Conservation (phyloP, 208 protist genomes). For the Crithidia brevicula region DNA sequence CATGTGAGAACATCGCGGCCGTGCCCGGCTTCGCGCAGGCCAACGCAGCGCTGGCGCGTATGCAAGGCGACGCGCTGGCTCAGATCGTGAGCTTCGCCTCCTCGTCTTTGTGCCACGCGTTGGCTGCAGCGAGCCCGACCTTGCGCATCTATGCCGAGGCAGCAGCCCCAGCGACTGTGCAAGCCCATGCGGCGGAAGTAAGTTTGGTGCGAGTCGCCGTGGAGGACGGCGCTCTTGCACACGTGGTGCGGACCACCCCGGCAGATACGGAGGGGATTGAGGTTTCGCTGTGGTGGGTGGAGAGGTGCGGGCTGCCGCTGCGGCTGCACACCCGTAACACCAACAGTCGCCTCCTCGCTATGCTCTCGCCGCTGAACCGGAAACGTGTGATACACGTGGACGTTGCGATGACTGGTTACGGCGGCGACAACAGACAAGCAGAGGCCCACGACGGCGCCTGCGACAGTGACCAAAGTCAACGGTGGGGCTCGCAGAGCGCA, state of each 20-base stretch:
- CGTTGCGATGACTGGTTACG: not conserved
- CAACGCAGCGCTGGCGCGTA: not conserved
- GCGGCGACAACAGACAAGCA: not conserved
- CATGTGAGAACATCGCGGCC: not conserved
- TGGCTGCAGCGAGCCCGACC: conserved; percentile 1
- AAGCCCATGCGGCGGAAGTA: not conserved
- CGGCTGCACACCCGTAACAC: conserved; percentile 1
- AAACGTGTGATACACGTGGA: not conserved
- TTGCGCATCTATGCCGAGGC: conserved; percentile 5
- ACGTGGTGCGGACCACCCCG: not conserved
- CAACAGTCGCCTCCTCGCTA: conserved; percentile 1
- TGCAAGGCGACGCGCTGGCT: not conserved
- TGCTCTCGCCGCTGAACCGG: not conserved
- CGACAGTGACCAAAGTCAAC: not conserved
- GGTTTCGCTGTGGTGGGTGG: conserved; percentile 1
- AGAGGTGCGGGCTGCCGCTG: conserved; percentile 1
- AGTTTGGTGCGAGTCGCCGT: not conserved
- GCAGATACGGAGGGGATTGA: not conserved
- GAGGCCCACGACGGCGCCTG: not conserved
- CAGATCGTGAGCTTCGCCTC: conserved; percentile 1
- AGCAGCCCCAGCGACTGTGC: not conserved
- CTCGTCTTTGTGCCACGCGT: not conserved
- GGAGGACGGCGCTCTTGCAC: not conserved
- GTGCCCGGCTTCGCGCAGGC: not conserved
- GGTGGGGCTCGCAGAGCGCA: not conserved